Conservation (phyloP, 2,329 filamentous ascomycete species). For the Fusarium burgessii region DNA sequence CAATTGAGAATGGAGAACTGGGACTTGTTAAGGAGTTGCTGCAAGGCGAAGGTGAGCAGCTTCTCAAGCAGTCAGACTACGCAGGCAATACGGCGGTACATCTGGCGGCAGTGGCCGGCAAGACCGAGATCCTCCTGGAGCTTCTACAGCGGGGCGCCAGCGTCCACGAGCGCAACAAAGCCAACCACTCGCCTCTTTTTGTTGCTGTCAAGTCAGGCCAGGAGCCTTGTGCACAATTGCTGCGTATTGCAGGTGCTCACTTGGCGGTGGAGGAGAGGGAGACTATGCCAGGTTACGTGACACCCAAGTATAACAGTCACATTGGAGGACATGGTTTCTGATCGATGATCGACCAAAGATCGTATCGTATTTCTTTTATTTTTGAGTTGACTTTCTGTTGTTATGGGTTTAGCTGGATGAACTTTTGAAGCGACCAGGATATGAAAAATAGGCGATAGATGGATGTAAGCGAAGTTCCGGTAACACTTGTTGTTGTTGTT, state of each 20-base stretch:
- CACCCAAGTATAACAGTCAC: slow-evolving; percentile 36
- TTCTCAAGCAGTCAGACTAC: slow-evolving; percentile 83
- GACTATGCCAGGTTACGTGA: slow-evolving; percentile 42
- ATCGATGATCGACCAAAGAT: background rate
- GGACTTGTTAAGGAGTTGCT: slow-evolving; percentile 75
- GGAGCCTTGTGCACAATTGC: slow-evolving; percentile 63
- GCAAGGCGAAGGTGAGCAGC: slow-evolving; percentile 70
- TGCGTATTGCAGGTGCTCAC: slow-evolving; percentile 70
- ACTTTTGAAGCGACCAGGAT: slow-evolving; percentile 14
- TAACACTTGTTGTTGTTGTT: background rate
- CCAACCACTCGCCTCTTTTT: slow-evolving; percentile 74
- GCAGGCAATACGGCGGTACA: slow-evolving; percentile 80
- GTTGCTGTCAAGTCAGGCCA: slow-evolving; percentile 70
- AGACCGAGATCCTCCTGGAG: slow-evolving; percentile 67
- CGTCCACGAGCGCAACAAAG: slow-evolving; percentile 73
- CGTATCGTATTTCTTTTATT: background rate
- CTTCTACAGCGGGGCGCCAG: slow-evolving; percentile 72
- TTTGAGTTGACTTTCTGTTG: background rate
- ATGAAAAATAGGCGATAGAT: background rate
- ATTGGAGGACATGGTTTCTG: slow-evolving; percentile 16
- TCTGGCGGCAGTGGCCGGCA: slow-evolving; percentile 67
- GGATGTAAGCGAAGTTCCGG: slow-evolving; percentile 12
- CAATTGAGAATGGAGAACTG: slow-evolving; percentile 78
- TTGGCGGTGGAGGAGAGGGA: slow-evolving; percentile 60
- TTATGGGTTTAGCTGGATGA: background rate